phyloP scores from a whole-genome alignment of 805 yeast genomes.

The Wickerhamomyces silvicola region DNA sequence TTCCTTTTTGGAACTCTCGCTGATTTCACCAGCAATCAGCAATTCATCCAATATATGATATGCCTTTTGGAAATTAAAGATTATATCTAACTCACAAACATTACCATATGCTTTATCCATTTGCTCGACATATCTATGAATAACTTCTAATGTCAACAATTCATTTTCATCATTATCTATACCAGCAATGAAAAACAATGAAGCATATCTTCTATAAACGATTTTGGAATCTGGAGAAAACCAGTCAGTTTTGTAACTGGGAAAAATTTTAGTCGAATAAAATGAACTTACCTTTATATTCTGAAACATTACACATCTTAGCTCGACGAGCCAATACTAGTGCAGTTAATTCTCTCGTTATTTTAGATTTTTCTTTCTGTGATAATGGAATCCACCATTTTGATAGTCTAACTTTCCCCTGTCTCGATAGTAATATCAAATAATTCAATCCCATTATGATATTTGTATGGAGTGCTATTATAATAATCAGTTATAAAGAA shows the following conservation, averaged over 20 bases:
- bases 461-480: too few species aligned
- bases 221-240: conserved; percentile 57
- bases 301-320: conserved; percentile 93
- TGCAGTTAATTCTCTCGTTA: conserved; percentile 81
- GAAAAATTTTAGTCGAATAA: conserved; percentile 11
- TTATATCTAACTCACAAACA: conserved; percentile 94
- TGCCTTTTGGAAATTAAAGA: conserved; percentile 91
- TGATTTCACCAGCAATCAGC: conserved; percentile 78
- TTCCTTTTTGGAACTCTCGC: conserved; percentile 77
- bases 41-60: conserved; percentile 89
- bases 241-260: conserved; percentile 7
- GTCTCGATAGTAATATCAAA: conserved; percentile 78
- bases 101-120: conserved; percentile 95
- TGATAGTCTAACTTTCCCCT: conserved; percentile 88
- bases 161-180: conserved; percentile 83
- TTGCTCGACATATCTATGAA: conserved; percentile 91
- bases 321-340: conserved; percentile 78
- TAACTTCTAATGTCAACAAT: conserved; percentile 72
- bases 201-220: conserved; percentile 89
- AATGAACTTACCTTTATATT: conserved; percentile 53
- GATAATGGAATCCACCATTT: conserved; percentile 87
- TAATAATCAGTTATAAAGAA: too few species aligned
- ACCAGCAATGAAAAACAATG: conserved; percentile 84
- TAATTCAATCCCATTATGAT: conserved; percentile 69
- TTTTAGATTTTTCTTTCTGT: conserved; percentile 80